A percentile compares a stretch with the other conserved stretches of the same genome.
Evolutionary conservation across 768 basidiomycete species (phyloP).

Genomic region (Suillus sp.): DNA sequence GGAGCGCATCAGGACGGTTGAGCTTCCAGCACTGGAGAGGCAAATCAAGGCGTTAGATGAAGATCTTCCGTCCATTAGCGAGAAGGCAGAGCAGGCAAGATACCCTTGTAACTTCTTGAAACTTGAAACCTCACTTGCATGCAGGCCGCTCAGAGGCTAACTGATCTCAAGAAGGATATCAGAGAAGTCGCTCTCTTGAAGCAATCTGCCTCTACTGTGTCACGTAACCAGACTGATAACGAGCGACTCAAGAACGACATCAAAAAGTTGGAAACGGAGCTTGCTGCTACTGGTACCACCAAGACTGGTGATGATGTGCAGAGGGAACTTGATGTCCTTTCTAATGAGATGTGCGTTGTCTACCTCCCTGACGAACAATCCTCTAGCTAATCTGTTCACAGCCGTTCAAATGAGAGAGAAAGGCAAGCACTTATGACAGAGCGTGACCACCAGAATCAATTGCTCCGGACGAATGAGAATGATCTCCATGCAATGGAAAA

Average conservation of each 20-base stretch:
- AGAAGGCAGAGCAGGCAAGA: slow-evolving; percentile 63
- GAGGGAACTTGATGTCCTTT: slow-evolving; percentile 65
- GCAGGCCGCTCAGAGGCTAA: slow-evolving; percentile 56
- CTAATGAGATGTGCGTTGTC: slow-evolving; percentile 61
- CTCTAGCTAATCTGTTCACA: slow-evolving; percentile 29
- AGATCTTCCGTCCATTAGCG: slow-evolving; percentile 52
- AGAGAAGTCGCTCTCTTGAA: slow-evolving; percentile 63
- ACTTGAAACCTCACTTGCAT: slow-evolving; percentile 6
- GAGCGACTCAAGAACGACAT: slow-evolving; percentile 64
- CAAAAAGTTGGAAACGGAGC: slow-evolving; percentile 61
- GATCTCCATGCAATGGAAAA: slow-evolving; percentile 66
- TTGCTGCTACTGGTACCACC: slow-evolving; percentile 71
- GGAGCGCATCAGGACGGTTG: slow-evolving; percentile 55
- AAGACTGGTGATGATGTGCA: slow-evolving; percentile 89
- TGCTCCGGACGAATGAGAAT: slow-evolving; percentile 57
- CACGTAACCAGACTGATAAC: slow-evolving; percentile 60
- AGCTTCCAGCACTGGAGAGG: slow-evolving; percentile 68
- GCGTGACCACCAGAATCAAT: slow-evolving; percentile 58
- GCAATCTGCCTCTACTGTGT: slow-evolving; percentile 59
- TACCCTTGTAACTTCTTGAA: slow-evolving; percentile 6
- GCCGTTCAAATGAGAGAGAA: slow-evolving; percentile 68
- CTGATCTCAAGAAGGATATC: slow-evolving; percentile 55
- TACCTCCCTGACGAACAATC: slow-evolving; percentile 3
- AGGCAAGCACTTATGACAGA: slow-evolving; percentile 57
- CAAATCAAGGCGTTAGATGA: slow-evolving; percentile 61